Evolutionary conservation across 2,329 filamentous ascomycete species (phyloP).

Genomic region (Ophiostoma triangulosporum): DNA sequence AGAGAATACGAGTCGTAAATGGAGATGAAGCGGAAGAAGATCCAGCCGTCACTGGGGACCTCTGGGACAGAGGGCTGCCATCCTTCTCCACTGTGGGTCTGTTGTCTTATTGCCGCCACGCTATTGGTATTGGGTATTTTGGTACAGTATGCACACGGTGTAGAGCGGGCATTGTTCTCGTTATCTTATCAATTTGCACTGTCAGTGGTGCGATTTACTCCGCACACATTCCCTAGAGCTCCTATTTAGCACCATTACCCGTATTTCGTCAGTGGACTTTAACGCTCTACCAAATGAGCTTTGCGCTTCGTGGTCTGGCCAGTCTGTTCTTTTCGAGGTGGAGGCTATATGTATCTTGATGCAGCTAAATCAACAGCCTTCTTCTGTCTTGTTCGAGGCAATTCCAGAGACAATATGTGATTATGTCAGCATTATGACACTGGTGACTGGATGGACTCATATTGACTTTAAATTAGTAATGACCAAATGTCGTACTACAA

Average conservation of each 20-base stretch:
- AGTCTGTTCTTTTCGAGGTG: not conserved
- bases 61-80: no score
- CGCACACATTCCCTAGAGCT: not conserved
- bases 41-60: not conserved
- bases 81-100: not conserved
- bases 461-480: no score
- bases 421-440: no score
- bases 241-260: not conserved
- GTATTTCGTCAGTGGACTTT: not conserved
- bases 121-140: not conserved
- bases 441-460: no score
- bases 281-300: not conserved
- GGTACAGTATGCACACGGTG: not conserved
- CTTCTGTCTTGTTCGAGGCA: no score
- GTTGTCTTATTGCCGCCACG: not conserved
- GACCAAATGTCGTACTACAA: no score
- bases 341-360: no score
- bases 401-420: no score
- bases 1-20: not conserved
- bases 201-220: not conserved
- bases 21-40: slow-evolving; percentile 7
- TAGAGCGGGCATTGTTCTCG: not conserved
- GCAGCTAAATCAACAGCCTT: no score
- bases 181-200: not conserved
- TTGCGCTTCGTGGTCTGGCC: not conserved